Base-by-base conservation (phyloP, 345 rosid species). In the Leavenworthia alabamica region DNA sequence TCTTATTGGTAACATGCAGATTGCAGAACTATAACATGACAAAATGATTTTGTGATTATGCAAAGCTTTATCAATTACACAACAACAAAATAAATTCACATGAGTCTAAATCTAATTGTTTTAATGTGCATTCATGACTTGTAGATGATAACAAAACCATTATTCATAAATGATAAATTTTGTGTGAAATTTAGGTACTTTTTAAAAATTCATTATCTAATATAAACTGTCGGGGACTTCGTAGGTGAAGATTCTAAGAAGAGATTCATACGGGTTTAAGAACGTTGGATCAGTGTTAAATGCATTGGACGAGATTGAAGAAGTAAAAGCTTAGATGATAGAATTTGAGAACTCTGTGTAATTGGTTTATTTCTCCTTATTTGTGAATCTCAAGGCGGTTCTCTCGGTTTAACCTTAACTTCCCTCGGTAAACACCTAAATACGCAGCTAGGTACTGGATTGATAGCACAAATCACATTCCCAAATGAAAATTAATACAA, bases 191-290 rank as follows among this genome's bases (percentile, higher is more conserved):
- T n/a, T n/a, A n/a, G n/a, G n/a, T n/a, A n/a, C n/a, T n/a, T n/a
- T n/a, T n/a, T n/a, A n/a, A n/a, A n/a, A n/a, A n/a, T n/a, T n/a
- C n/a, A n/a, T n/a, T n/a, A 20, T 13, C 13, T 26, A 24, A 24
- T 35, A 36, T 17, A 15, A 27, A 46, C 0, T 29, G 14, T 49
- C 49, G 10, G 12, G 43, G 16, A n/a, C n/a, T 56, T 57, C 6
- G 50, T 80, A 90, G 96, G 97, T 90, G 48, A 90, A 90, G 84
- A 90, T 90, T 75, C 82, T 88, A 17, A 83, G 94, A 80, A 85
- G 72, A 78, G 97, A 90, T 68, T 90, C 97, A 8, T 88, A 90
- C 78, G 87, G 96, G 97, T 90, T 68, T 84, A 90, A 90, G 17
- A 84, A 80, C 67, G 58, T 65, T 53, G 97, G 96, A 32, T 87